Evolutionary conservation across 2,329 filamentous ascomycete genomes (phyloP).

Genomic region (Xylariaceae sp.): DNA sequence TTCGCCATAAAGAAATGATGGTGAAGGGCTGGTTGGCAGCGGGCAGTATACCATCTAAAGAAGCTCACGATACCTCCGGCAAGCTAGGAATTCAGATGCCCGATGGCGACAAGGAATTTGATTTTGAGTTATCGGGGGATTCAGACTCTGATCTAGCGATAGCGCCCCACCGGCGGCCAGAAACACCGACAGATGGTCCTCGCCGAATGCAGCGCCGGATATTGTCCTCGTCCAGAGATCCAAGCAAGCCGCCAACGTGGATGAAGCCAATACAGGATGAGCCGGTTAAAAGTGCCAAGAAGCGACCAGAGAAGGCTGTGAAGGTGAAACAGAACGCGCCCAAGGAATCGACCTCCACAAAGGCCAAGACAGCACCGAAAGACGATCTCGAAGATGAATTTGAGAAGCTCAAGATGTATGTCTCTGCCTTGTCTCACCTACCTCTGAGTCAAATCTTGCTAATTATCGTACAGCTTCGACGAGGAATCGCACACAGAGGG

Average conservation of each 20-base stretch:
- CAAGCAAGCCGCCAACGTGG: conserved; percentile 7
- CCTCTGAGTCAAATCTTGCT: neutral
- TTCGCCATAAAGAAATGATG: neutral
- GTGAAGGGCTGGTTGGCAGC: neutral
- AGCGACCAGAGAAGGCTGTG: conserved; percentile 16
- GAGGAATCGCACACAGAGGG: conserved; percentile 26
- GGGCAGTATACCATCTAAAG: conserved; percentile 16
- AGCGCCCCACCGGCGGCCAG: conserved; percentile 19
- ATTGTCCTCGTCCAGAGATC: conserved; percentile 21
- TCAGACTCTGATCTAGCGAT: conserved; percentile 25
- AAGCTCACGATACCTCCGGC: conserved; percentile 12
- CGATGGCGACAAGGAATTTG: conserved; percentile 25
- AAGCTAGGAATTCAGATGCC: conserved; percentile 7
- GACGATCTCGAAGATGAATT: conserved; percentile 30
- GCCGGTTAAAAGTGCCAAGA: conserved; percentile 12
- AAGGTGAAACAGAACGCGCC: conserved; percentile 11
- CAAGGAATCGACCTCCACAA: conserved; percentile 10
- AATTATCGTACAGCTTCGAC: conserved; percentile 24
- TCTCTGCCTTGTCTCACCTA: neutral
- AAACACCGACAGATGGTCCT: conserved; percentile 20
- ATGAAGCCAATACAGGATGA: conserved; percentile 8
- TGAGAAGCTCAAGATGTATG: conserved; percentile 33
- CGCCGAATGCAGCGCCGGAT: conserved; percentile 22
- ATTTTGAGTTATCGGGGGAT: conserved; percentile 23
- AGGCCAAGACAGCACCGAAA: conserved; percentile 15